A percentile compares a stretch with the other conserved stretches of the same genome.
phyloP scores from a whole-genome alignment of 352 stramenopile species.

The Pythium pectinolyticum region DNA sequence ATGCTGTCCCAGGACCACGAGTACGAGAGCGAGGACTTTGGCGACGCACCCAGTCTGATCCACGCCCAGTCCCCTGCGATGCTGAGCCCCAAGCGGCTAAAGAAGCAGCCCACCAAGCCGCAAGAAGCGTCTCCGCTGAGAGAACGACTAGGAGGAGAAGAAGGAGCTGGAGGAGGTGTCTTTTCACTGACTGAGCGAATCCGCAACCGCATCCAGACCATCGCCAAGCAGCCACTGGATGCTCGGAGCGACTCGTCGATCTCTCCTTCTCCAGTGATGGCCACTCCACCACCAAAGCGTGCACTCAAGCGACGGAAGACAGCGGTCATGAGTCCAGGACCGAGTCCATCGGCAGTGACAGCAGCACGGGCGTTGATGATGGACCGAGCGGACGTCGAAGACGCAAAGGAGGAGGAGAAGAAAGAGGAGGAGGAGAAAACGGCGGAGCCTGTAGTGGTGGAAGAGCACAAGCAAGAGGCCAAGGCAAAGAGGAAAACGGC shows the following conservation, averaged over 20 bases:
- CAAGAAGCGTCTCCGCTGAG: constrained; percentile 9
- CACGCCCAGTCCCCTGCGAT: constrained; percentile 34
- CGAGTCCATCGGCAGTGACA: not conserved
- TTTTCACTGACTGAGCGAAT: constrained; percentile 11
- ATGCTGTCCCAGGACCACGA: constrained; percentile 57
- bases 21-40: constrained; percentile 59
- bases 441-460: not conserved
- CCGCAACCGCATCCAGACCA: constrained; percentile 12
- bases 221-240: constrained; percentile 11
- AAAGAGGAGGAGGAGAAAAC: not conserved
- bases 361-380: not conserved
- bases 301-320: constrained; percentile 28
- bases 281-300: constrained; percentile 8
- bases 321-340: not conserved
- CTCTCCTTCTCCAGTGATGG: not conserved
- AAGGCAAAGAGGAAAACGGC: constrained; percentile 13
- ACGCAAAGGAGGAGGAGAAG: not conserved
- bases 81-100: constrained; percentile 17
- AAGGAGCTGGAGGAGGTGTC: no score
- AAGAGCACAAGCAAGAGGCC: no score
- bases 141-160: no score
- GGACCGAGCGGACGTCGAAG: no score
- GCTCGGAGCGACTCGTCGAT: constrained; percentile 11
- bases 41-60: constrained; percentile 53
- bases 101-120: constrained; percentile 5